These are phyloP conservation scores for Hydnum rufescens DNA, from an alignment of 768 basidiomycete genomes.

Conservation along the genomic window DNA sequence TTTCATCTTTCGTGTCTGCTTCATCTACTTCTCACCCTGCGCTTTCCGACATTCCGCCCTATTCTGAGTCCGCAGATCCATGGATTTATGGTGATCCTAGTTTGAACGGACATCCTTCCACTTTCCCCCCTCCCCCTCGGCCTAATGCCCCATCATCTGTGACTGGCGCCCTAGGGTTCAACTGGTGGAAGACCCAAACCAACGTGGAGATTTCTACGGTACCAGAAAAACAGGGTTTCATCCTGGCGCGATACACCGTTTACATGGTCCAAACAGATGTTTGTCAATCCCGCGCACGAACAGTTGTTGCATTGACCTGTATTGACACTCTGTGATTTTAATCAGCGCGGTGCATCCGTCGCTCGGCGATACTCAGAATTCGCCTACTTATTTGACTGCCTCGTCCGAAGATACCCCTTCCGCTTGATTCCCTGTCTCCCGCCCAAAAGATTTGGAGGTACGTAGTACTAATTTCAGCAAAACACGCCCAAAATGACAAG, in stretches of 20 bases:
- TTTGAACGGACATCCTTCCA: too few relatives aligned
- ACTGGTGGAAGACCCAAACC: slow-evolving; percentile 82
- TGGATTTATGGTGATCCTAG: too few relatives aligned
- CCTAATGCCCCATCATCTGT: too few relatives aligned
- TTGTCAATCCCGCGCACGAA: too few relatives aligned
- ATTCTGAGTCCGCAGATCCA: too few relatives aligned
- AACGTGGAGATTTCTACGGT: slow-evolving; percentile 41
- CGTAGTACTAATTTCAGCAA: slow-evolving; percentile 18
- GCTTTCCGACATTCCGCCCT: too few relatives aligned
- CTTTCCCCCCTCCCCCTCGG: too few relatives aligned
- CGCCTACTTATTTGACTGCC: slow-evolving; percentile 69
- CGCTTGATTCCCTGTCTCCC: slow-evolving; percentile 71
- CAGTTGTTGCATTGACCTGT: too few relatives aligned
- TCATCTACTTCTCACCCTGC: too few relatives aligned
- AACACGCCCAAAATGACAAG: not conserved
- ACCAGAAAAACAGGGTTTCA: slow-evolving; percentile 80
- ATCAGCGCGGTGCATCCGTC: slow-evolving; percentile 46
- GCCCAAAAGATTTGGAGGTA: slow-evolving; percentile 81
- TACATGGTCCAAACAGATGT: slow-evolving; percentile 70
- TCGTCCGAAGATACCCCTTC: slow-evolving; percentile 81
- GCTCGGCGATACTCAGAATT: slow-evolving; percentile 87
- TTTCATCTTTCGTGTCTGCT: too few relatives aligned
- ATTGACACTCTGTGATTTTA: slow-evolving; percentile 7
- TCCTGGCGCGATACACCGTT: slow-evolving; percentile 68
- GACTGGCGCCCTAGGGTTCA: slow-evolving; percentile 35